phyloP scores from a whole-genome alignment of 176 grass and related monocot species.

The Oryza glumipatula region DNA sequence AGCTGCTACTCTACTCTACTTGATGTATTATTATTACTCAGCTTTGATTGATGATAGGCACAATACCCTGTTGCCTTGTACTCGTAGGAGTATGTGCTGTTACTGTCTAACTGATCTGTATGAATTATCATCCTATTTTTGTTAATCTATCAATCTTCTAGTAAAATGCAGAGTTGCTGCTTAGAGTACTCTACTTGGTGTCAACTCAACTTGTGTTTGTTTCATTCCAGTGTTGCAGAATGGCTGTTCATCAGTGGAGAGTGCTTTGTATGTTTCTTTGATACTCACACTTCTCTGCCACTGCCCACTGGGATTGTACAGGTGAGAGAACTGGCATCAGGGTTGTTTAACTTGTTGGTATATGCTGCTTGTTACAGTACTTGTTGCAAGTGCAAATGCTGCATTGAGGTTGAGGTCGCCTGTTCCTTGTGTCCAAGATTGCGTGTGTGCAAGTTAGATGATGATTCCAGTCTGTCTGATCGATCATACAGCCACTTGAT shows the following conservation, averaged over 20 bases:
- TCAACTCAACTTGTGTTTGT: neutral
- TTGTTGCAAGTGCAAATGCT: neutral
- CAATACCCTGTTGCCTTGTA: slow-evolving; percentile 42
- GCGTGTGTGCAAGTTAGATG: too few relatives aligned
- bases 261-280: too few relatives aligned
- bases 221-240: neutral
- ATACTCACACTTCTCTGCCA: too few relatives aligned
- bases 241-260: neutral
- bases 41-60: neutral
- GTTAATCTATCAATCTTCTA: neutral
- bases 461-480: neutral
- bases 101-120: neutral
- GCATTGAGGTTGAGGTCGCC: neutral
- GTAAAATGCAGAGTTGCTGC: neutral
- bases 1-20: neutral
- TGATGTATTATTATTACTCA: neutral
- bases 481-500: too few relatives aligned
- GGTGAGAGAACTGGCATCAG: too few relatives aligned
- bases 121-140: neutral
- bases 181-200: neutral
- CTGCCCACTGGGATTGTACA: too few relatives aligned
- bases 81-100: too few relatives aligned
- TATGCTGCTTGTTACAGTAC: neutral
- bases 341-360: neutral
- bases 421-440: too few relatives aligned